Conservation (phyloP, 1,139 yeast genomes). For the Sugiyamaella neomexicana region DNA sequence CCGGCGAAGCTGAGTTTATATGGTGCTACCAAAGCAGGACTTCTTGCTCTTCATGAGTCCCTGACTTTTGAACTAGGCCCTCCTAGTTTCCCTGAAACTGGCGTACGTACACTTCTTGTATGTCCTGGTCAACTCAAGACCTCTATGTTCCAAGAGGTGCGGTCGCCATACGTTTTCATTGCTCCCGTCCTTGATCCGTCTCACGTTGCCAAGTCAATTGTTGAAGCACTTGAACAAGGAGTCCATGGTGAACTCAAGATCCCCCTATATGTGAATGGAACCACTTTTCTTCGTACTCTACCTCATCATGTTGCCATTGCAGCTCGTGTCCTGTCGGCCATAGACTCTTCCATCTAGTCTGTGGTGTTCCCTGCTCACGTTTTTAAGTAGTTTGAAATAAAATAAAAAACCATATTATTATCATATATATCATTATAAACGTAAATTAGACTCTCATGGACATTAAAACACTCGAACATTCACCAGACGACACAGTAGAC, state of each 20-base stretch:
- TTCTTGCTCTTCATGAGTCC: conserved; percentile 81
- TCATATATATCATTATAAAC: conserved; percentile 9
- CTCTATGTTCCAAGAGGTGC: conserved; percentile 64
- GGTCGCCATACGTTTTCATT: conserved; percentile 66
- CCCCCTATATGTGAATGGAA: conserved; percentile 72
- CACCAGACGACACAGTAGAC: conserved; percentile 16
- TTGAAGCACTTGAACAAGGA: conserved; percentile 60
- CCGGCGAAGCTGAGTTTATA: conserved; percentile 82
- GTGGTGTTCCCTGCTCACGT: not conserved
- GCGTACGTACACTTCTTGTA: conserved; percentile 70
- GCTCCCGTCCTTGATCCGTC: conserved; percentile 81
- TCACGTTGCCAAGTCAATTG: conserved; percentile 59
- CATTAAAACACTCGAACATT: conserved; percentile 12
- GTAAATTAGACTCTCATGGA: conserved; percentile 14
- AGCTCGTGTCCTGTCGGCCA: conserved; percentile 57
- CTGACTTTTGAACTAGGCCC: conserved; percentile 65
- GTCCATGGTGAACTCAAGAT: conserved; percentile 64
- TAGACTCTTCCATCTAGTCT: conserved; percentile 45
- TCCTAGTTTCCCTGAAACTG: conserved; percentile 33
- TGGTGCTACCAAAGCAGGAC: conserved; percentile 88
- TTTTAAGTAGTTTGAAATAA: too few species aligned
- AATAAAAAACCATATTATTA: conserved; percentile 1
- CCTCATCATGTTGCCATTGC: conserved; percentile 71
- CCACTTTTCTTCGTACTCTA: conserved; percentile 68
- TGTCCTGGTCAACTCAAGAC: conserved; percentile 89